Conservation (phyloP, 1,284 basidiomycete species). For the Cerrena zonata region DNA sequence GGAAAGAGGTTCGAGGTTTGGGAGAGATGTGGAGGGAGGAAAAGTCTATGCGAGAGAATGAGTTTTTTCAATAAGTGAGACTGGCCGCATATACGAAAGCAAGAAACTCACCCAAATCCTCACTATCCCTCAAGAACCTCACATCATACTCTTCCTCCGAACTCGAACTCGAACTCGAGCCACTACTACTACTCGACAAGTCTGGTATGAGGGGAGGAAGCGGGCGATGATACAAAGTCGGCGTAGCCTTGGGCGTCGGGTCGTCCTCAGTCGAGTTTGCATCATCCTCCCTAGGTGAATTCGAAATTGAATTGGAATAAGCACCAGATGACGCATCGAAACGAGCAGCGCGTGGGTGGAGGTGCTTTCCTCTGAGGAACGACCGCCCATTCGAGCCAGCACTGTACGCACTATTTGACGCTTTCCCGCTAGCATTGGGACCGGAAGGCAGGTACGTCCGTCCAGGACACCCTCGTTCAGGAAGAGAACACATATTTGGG, state of each 20-base stretch:
- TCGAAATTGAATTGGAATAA: constrained; percentile 10
- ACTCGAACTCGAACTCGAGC: constrained; percentile 44
- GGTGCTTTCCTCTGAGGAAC: no score
- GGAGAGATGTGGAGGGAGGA: constrained; percentile 12
- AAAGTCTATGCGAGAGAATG: constrained; percentile 7
- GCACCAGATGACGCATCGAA: constrained; percentile 20
- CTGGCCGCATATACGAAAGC: constrained; percentile 11
- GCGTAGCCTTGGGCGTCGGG: constrained; percentile 33
- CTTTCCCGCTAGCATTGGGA: not conserved
- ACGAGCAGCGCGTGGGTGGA: constrained; percentile 37
- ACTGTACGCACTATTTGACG: constrained; percentile 10
- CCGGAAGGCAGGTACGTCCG: constrained; percentile 43
- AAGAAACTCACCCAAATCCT: no score
- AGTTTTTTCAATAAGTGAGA: constrained; percentile 7
- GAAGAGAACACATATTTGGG: constrained; percentile 61
- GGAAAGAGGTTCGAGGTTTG: constrained; percentile 16
- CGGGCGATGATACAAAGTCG: constrained; percentile 41
- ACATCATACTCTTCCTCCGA: constrained; percentile 58
- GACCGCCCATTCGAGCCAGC: not conserved
- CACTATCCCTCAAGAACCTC: constrained; percentile 20
- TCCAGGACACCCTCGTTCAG: constrained; percentile 65
- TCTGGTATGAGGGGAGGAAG: constrained; percentile 53
- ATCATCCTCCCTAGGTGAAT: no score
- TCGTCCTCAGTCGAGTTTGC: constrained; percentile 18
- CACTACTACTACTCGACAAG: no score